Evolutionary conservation across 768 basidiomycete genomes (phyloP).

Genomic region (Pilatotrama ljubarskyi): DNA sequence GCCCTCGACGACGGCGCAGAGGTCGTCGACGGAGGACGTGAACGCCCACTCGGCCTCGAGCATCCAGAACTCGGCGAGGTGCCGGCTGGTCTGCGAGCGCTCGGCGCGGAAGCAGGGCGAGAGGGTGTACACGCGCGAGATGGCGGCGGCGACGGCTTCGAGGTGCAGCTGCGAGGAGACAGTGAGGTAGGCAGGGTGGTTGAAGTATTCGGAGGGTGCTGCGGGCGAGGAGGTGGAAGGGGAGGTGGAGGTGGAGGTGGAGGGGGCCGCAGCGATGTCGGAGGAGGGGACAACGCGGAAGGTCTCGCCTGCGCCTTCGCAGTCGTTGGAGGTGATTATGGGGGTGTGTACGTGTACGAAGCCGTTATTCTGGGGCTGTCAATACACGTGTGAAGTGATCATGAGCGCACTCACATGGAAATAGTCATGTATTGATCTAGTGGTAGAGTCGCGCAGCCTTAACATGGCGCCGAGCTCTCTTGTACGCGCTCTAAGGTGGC

Average conservation of each 20-base stretch:
- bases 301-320: constrained; percentile 94
- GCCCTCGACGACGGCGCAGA: constrained; percentile 60
- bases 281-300: constrained; percentile 62
- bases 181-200: constrained; percentile 77
- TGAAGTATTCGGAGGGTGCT: constrained; percentile 63
- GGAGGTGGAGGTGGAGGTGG: constrained; percentile 19
- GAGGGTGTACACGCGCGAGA: constrained; percentile 88
- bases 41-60: constrained; percentile 93
- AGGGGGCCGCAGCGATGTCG: constrained; percentile 27
- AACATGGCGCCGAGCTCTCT: constrained; percentile 71
- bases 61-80: constrained; percentile 99
- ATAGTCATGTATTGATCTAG: constrained; percentile 58
- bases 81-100: constrained; percentile 81
- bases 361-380: constrained; percentile 40
- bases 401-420: constrained; percentile 59
- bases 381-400: neutral
- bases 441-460: constrained; percentile 62
- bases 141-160: constrained; percentile 76
- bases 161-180: constrained; percentile 97
- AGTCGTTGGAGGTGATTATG: constrained; percentile 86
- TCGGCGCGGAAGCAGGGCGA: constrained; percentile 96
- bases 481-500: constrained; percentile 86
- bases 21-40: constrained; percentile 43
- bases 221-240: constrained; percentile 11
- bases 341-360: constrained; percentile 85